These are phyloP conservation scores for Sanguinoderma infundibulare DNA, from an alignment of 1,284 basidiomycete genomes.

Conservation along the genomic window DNA sequence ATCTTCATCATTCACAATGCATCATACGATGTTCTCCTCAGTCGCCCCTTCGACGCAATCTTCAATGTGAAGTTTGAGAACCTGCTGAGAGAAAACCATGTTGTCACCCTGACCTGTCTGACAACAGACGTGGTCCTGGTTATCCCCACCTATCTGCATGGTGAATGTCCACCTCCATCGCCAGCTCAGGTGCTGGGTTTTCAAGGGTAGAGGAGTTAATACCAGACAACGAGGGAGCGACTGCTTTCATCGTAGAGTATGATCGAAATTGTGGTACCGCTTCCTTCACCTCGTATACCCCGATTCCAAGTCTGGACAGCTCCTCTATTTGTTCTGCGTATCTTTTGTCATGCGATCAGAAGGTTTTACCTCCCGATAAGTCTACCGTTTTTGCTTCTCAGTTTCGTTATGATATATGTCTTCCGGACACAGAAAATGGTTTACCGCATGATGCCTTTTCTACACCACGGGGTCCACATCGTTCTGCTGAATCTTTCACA, in stretches of 20 bases:
- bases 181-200: conserved; percentile 1
- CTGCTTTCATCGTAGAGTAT: not conserved
- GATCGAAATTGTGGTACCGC: not conserved
- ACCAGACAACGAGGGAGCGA: not conserved
- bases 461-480: too few species aligned
- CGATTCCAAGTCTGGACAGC: not conserved
- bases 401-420: too few species aligned
- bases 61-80: conserved; percentile 32
- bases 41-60: conserved; percentile 39
- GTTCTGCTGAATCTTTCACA: too few species aligned
- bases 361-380: too few species aligned
- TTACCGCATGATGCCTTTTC: too few species aligned
- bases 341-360: not conserved
- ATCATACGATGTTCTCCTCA: conserved; percentile 39
- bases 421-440: too few species aligned
- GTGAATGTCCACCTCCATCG: not conserved
- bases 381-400: not conserved
- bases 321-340: not conserved
- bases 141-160: conserved; percentile 31
- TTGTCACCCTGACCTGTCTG: conserved; percentile 32
- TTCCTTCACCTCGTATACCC: not conserved
- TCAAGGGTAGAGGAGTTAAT: not conserved
- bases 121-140: conserved; percentile 23
- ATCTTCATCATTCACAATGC: conserved; percentile 32
- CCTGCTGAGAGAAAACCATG: conserved; percentile 26